Evolutionary conservation across 768 basidiomycete species (phyloP).

Genomic region (Hypholoma fasciculare): DNA sequence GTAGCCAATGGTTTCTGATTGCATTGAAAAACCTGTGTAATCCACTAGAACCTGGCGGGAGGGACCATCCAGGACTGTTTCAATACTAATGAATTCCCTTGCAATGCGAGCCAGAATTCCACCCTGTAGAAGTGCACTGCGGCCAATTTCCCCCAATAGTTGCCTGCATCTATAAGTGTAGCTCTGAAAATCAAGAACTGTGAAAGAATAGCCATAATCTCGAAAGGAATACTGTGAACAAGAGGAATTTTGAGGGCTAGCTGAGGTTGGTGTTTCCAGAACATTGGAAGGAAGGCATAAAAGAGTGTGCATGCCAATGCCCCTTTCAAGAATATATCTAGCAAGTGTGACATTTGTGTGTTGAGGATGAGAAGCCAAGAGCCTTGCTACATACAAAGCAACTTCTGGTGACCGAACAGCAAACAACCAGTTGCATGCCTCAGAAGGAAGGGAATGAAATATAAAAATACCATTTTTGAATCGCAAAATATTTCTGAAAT

Average conservation of each 20-base stretch:
- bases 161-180: not conserved
- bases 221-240: too few species aligned
- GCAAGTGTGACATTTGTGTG: too few species aligned
- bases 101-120: conserved; percentile 13
- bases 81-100: conserved; percentile 5
- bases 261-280: too few species aligned
- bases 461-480: conserved; percentile 4
- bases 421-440: not conserved
- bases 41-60: conserved; percentile 1
- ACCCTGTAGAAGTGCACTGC: conserved; percentile 12
- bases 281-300: too few species aligned
- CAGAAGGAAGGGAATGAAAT: not conserved
- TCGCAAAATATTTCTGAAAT: not conserved
- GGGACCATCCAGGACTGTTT: conserved; percentile 7
- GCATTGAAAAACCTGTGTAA: not conserved
- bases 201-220: not conserved
- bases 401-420: conserved; percentile 5
- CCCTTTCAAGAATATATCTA: too few species aligned
- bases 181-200: not conserved
- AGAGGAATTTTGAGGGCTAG: too few species aligned
- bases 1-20: not conserved
- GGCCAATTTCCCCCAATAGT: not conserved
- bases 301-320: too few species aligned
- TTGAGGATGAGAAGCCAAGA: not conserved
- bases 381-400: conserved; percentile 8